Conservation (phyloP, 106 monocot genomes). For the Apostasia ramifera region DNA sequence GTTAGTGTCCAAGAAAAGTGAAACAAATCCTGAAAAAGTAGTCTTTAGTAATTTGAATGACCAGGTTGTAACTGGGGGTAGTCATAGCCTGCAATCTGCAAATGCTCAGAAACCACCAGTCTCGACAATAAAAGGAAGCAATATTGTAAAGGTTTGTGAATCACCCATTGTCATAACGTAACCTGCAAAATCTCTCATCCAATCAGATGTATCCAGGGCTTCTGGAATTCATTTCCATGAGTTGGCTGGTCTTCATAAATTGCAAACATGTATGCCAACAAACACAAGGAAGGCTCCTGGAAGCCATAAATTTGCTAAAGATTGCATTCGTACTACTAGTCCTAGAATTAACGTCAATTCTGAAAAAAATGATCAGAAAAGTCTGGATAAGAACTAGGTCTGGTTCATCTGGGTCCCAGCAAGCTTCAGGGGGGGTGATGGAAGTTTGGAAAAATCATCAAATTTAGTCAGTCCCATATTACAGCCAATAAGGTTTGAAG, state of each 20-base stretch:
- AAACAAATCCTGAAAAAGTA: neutral
- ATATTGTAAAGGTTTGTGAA: constrained; percentile 24
- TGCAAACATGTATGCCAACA: constrained; percentile 13
- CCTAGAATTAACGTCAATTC: constrained; percentile 9
- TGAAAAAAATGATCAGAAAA: constrained; percentile 17
- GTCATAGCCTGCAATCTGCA: constrained; percentile 2
- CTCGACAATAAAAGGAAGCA: constrained; percentile 2
- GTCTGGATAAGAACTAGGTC: constrained; percentile 5
- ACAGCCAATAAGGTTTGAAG: constrained; percentile 23
- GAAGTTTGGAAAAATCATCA: constrained; percentile 16
- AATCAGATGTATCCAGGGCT: constrained; percentile 15
- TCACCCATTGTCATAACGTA: constrained; percentile 84
- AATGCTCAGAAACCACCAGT: neutral
- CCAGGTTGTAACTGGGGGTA: neutral
- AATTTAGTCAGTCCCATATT: constrained; percentile 47
- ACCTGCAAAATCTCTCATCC: constrained; percentile 41
- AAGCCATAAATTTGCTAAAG: constrained; percentile 21
- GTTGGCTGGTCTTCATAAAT: constrained; percentile 23
- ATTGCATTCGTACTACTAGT: constrained; percentile 17
- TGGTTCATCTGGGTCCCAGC: constrained; percentile 23
- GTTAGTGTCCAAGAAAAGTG: constrained; percentile 17
- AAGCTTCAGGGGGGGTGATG: constrained; percentile 14
- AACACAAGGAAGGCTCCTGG: constrained; percentile 19
- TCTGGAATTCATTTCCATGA: constrained; percentile 25
- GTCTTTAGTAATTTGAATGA: neutral